phyloP scores from a whole-genome alignment of 1,284 basidiomycete species.

The Ustilago cynodontis region DNA sequence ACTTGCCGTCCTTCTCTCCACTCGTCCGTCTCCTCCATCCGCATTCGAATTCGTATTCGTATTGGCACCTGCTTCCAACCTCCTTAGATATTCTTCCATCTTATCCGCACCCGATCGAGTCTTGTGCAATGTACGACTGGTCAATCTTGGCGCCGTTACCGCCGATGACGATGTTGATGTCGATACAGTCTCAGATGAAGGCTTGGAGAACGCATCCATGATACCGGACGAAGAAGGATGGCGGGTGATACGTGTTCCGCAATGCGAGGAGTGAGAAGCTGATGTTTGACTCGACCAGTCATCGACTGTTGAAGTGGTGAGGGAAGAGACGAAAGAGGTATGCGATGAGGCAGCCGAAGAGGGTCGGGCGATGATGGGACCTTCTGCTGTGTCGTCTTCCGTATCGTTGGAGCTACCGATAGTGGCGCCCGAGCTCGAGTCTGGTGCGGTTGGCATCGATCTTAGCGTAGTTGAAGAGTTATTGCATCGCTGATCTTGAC shows the following conservation, averaged over 20 bases:
- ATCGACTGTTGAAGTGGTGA: constrained; percentile 32
- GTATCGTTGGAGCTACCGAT: background rate
- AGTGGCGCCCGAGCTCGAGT: background rate
- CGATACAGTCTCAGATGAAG: background rate
- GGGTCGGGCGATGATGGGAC: constrained; percentile 40
- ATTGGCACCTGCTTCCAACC: constrained; percentile 21
- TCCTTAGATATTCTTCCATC: constrained; percentile 48
- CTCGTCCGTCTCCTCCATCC: background rate
- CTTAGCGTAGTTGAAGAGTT: constrained; percentile 2
- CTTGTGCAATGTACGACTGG: constrained; percentile 32
- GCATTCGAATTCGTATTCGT: too few relatives aligned
- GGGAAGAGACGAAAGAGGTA: constrained; percentile 28
- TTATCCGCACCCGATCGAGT: constrained; percentile 37
- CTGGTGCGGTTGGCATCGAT: constrained; percentile 7
- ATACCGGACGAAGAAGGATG: constrained; percentile 10
- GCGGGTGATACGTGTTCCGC: constrained; percentile 24
- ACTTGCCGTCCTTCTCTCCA: constrained; percentile 4
- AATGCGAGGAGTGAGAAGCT: constrained; percentile 14
- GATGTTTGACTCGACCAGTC: constrained; percentile 30
- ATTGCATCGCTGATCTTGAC: constrained; percentile 16
- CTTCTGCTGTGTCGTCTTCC: constrained; percentile 17
- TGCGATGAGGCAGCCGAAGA: constrained; percentile 36
- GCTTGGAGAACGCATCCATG: background rate
- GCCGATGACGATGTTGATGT: background rate
- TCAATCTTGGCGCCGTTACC: constrained; percentile 15